Evolutionary conservation across 2,329 filamentous ascomycete genomes (phyloP).

Genomic region (Colletotrichum sp.): DNA sequence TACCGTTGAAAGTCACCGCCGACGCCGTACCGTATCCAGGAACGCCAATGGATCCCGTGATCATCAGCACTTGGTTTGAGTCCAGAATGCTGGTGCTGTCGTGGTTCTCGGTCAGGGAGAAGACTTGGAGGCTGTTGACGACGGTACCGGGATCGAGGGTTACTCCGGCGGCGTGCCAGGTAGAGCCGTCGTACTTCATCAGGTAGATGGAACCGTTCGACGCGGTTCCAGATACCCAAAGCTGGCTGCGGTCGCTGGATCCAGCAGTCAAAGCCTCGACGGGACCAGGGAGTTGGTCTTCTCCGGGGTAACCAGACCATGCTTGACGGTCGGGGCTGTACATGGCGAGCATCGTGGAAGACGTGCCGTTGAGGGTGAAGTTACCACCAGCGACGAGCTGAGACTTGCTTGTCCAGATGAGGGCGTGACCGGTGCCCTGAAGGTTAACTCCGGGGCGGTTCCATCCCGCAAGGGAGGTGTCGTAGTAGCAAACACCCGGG

Average conservation of each 20-base stretch:
- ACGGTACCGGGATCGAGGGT: constrained; percentile 68
- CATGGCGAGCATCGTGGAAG: constrained; percentile 67
- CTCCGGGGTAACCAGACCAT: constrained; percentile 70
- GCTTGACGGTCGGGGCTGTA: constrained; percentile 72
- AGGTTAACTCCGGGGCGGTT: constrained; percentile 76
- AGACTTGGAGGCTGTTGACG: constrained; percentile 82
- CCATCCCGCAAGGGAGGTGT: constrained; percentile 76
- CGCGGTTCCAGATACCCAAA: constrained; percentile 83
- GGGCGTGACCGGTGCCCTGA: constrained; percentile 69
- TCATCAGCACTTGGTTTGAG: constrained; percentile 73
- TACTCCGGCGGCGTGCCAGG: constrained; percentile 70
- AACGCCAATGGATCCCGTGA: constrained; percentile 83
- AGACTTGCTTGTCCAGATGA: constrained; percentile 78
- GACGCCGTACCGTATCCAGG: constrained; percentile 81
- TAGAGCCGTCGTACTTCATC: constrained; percentile 78
- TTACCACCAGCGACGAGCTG: constrained; percentile 80
- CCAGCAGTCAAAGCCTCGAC: constrained; percentile 78
- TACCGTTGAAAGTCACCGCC: constrained; percentile 88
- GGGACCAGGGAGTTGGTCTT: constrained; percentile 75
- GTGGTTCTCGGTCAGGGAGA: constrained; percentile 74
- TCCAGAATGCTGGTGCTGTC: constrained; percentile 67
- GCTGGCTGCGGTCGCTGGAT: constrained; percentile 71
- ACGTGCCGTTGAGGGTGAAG: constrained; percentile 69
- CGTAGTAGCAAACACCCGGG: constrained; percentile 81
- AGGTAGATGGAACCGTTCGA: constrained; percentile 71